Conservation (phyloP, 2,329 filamentous ascomycete species). For the Hirsutella rhossiliensis region DNA sequence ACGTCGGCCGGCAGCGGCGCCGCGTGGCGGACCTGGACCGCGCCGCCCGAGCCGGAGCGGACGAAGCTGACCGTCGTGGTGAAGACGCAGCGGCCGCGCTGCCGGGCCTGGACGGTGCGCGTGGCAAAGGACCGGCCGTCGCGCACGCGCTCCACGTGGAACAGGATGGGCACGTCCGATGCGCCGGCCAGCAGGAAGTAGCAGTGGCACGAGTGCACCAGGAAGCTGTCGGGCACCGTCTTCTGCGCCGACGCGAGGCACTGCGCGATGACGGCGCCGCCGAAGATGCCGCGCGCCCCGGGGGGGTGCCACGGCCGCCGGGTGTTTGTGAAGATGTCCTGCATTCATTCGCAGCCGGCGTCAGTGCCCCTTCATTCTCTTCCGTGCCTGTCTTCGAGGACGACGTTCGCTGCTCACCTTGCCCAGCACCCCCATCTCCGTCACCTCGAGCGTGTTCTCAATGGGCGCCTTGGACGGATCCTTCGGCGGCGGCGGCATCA, state of each 20-base stretch:
- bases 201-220: slow-evolving; percentile 94
- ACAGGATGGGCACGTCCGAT: slow-evolving; percentile 73
- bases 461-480: slow-evolving; percentile 67
- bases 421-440: slow-evolving; percentile 62
- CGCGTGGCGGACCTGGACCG: slow-evolving; percentile 50
- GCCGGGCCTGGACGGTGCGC: slow-evolving; percentile 87
- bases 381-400: too few species aligned
- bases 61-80: slow-evolving; percentile 90
- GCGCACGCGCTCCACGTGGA: slow-evolving; percentile 88
- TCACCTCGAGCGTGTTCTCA: slow-evolving; percentile 82
- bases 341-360: too few species aligned
- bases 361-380: too few species aligned
- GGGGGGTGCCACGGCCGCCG: slow-evolving; percentile 85
- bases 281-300: slow-evolving; percentile 86
- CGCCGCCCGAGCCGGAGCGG: slow-evolving; percentile 45
- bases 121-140: slow-evolving; percentile 86
- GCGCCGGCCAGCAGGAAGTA: slow-evolving; percentile 94
- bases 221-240: slow-evolving; percentile 71
- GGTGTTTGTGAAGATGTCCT: slow-evolving; percentile 93
- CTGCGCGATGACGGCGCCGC: slow-evolving; percentile 87
- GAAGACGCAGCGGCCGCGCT: slow-evolving; percentile 82
- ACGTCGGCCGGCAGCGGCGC: slow-evolving; percentile 40
- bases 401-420: slow-evolving; percentile 39
- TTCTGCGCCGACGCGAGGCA: slow-evolving; percentile 77
- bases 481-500: slow-evolving; percentile 57